Conservation (phyloP, 1,284 basidiomycete species). For the Inonotus hispidus region DNA sequence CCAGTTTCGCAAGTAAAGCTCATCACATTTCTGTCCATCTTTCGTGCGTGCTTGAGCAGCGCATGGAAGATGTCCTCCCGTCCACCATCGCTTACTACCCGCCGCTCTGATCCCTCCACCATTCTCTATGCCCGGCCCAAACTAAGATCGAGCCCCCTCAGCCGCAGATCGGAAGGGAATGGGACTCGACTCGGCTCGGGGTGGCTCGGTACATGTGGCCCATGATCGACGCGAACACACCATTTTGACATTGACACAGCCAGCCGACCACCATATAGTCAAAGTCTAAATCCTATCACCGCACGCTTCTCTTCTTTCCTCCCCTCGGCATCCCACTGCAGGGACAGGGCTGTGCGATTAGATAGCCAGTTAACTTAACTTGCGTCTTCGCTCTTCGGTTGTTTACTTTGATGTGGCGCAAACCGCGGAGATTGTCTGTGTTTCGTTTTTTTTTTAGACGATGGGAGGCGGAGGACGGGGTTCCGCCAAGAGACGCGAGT, state of each 20-base stretch:
- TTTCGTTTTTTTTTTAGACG: too few relatives aligned
- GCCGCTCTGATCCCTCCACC: too few relatives aligned
- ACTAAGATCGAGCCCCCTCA: too few relatives aligned
- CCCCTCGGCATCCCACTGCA: not conserved
- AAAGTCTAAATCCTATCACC: conserved; percentile 3
- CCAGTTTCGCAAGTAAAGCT: too few relatives aligned
- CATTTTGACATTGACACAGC: not conserved
- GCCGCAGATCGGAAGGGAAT: too few relatives aligned
- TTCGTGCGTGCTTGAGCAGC: too few relatives aligned
- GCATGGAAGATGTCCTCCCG: too few relatives aligned
- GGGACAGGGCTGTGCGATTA: not conserved
- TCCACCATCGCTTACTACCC: too few relatives aligned
- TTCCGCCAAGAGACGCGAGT: not conserved
- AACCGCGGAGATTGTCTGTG: not conserved
- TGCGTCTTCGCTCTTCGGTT: not conserved
- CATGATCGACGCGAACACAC: not conserved
- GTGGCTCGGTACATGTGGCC: not conserved
- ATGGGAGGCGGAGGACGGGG: not conserved
- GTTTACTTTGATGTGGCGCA: not conserved
- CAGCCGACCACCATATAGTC: not conserved
- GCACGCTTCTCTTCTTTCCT: not conserved
- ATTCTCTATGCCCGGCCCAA: too few relatives aligned
- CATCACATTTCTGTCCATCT: too few relatives aligned
- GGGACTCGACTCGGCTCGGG: not conserved
- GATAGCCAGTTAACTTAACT: not conserved